Conservation (phyloP, 148 eudicot species). For the Nepenthes gracilis region DNA sequence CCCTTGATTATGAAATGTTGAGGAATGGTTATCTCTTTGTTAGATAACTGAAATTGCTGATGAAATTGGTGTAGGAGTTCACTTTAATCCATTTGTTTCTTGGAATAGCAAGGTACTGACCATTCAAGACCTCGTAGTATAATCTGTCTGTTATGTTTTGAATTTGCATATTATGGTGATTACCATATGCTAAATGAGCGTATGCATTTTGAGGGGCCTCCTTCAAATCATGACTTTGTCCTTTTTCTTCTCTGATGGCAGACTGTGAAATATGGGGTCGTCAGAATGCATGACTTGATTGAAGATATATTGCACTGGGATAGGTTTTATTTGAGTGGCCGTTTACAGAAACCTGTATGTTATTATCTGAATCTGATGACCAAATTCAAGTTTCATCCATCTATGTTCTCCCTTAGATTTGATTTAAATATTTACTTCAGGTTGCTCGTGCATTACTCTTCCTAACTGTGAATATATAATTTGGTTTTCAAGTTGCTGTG, state of each 20-base stretch:
- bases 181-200: neutral
- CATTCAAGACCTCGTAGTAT: neutral
- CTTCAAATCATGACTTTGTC: neutral
- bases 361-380: no score
- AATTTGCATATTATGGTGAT: neutral
- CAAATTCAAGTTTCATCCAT: no score
- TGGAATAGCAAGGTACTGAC: constrained; percentile 48
- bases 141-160: neutral
- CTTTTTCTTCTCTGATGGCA: constrained; percentile 13
- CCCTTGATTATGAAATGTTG: constrained; percentile 3
- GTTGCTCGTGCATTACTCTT: no score
- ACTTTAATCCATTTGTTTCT: constrained; percentile 84
- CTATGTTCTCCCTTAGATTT: no score
- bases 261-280: constrained; percentile 86
- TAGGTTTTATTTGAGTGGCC: constrained; percentile 76
- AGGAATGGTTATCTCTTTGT: constrained; percentile 6
- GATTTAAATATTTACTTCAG: no score
- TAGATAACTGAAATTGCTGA: constrained; percentile 66
- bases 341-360: constrained; percentile 91
- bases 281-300: constrained; percentile 68
- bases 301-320: constrained; percentile 72
- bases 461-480: no score
- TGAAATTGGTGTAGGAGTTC: constrained; percentile 77
- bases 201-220: no score
- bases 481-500: no score